Evolutionary conservation across 2,329 filamentous ascomycete genomes (phyloP).

Genomic region (Pseudocercospora vitis): DNA sequence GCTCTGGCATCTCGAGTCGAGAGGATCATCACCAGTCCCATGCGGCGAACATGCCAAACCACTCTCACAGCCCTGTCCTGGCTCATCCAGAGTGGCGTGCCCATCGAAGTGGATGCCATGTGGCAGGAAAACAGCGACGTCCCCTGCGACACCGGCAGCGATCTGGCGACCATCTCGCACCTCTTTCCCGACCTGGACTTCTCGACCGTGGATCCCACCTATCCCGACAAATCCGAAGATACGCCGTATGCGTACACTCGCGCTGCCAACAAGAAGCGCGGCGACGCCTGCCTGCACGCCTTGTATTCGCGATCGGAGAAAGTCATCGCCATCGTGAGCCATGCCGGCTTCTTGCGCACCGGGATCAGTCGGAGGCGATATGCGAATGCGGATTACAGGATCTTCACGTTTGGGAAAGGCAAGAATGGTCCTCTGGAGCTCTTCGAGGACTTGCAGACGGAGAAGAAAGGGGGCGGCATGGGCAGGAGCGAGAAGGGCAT

Average conservation of each 20-base stretch:
- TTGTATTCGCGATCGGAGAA: conserved; percentile 59
- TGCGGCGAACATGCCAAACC: conserved; percentile 66
- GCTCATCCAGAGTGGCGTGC: conserved; percentile 56
- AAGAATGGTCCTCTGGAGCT: conserved; percentile 15
- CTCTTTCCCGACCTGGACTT: conserved; percentile 62
- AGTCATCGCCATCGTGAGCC: conserved; percentile 59
- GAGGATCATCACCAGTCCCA: conserved; percentile 63
- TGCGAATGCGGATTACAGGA: conserved; percentile 27
- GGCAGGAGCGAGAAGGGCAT: conserved; percentile 26
- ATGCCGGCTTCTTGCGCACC: conserved; percentile 25
- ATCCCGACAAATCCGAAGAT: conserved; percentile 60
- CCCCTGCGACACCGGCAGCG: conserved; percentile 63
- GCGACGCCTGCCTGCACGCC: conserved; percentile 51
- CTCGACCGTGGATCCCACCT: conserved; percentile 57
- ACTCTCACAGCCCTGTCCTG: conserved; percentile 59
- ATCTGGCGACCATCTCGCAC: conserved; percentile 44
- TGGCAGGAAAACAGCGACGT: conserved; percentile 60
- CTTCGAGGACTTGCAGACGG: conserved; percentile 21
- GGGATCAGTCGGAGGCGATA: conserved; percentile 18
- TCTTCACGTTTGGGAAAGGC: conserved; percentile 20
- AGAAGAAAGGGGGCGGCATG: conserved; percentile 20
- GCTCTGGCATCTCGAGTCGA: conserved; percentile 48
- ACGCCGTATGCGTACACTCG: conserved; percentile 55
- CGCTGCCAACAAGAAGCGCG: conserved; percentile 56
- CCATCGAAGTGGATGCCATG: conserved; percentile 58